phyloP scores from a whole-genome alignment of 768 basidiomycete genomes.

The Termitomyces sp. region DNA sequence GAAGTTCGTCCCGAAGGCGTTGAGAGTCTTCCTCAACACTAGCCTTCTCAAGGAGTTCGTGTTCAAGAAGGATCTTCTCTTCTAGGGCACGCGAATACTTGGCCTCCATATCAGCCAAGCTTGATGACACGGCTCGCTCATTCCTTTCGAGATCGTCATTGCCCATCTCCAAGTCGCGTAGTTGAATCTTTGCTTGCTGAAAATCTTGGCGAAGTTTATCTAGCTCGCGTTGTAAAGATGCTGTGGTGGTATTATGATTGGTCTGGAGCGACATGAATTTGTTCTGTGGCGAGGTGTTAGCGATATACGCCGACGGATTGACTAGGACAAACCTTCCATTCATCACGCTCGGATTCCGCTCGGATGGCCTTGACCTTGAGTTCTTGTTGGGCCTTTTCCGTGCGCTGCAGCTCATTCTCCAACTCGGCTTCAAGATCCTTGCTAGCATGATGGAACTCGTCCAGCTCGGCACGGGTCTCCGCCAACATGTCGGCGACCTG shows the following conservation, averaged over 20 bases:
- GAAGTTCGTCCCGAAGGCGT: constrained; percentile 84
- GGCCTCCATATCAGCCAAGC: constrained; percentile 76
- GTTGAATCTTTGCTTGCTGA: constrained; percentile 63
- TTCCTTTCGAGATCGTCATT: constrained; percentile 96
- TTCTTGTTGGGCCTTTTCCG: constrained; percentile 81
- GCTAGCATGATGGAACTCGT: constrained; percentile 82
- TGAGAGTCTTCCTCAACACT: constrained; percentile 87
- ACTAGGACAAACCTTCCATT: constrained; percentile 76
- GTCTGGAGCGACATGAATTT: constrained; percentile 89
- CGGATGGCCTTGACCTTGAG: constrained; percentile 65
- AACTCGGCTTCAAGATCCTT: constrained; percentile 92
- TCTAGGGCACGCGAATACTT: constrained; percentile 90
- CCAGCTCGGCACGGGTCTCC: constrained; percentile 80
- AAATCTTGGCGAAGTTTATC: constrained; percentile 75
- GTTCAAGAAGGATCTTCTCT: constrained; percentile 95
- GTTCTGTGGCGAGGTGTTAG: constrained; percentile 32
- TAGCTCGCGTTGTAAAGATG: constrained; percentile 88
- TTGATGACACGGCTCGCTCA: constrained; percentile 83
- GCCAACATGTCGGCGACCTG: constrained; percentile 76
- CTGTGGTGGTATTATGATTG: constrained; percentile 83
- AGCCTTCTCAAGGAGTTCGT: constrained; percentile 89
- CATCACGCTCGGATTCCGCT: constrained; percentile 74
- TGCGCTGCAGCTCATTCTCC: constrained; percentile 83
- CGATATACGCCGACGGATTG: constrained; percentile 1
- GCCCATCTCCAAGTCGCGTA: constrained; percentile 92